Percentiles rank a stretch among this genome's conserved stretches.
phyloP scores from a whole-genome alignment of 2,329 filamentous ascomycete genomes.

The Hirsutella minnesotensis region DNA sequence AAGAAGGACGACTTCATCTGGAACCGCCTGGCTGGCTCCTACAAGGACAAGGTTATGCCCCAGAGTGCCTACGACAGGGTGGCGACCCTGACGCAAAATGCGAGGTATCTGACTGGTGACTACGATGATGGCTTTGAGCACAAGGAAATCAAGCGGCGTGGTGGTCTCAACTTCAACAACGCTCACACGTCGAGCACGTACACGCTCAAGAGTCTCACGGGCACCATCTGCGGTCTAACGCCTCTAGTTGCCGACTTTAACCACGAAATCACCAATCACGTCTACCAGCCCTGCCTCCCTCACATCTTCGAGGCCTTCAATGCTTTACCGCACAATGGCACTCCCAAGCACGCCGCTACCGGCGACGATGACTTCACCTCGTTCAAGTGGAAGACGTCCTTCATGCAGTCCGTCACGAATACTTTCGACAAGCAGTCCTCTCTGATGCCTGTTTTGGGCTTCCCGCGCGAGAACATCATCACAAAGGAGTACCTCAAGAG shows the following conservation, averaged over 20 bases:
- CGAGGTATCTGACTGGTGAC: constrained; percentile 22
- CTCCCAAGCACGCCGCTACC: background rate
- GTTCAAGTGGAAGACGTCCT: constrained; percentile 18
- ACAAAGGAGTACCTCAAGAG: constrained; percentile 17
- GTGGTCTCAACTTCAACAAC: constrained; percentile 26
- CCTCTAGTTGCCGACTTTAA: constrained; percentile 31
- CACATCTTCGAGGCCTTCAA: constrained; percentile 23
- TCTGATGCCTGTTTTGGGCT: constrained; percentile 19
- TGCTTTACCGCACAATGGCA: constrained; percentile 6
- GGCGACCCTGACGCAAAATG: constrained; percentile 17
- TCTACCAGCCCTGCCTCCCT: constrained; percentile 33
- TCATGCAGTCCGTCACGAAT: constrained; percentile 19
- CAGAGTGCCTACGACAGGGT: constrained; percentile 16
- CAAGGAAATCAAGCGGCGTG: constrained; percentile 11
- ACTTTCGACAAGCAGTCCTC: constrained; percentile 20
- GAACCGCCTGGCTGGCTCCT: constrained; percentile 20
- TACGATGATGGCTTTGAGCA: constrained; percentile 22
- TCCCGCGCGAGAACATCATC: constrained; percentile 12
- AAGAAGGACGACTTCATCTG: constrained; percentile 27
- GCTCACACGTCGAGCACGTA: constrained; percentile 29
- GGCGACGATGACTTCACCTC: constrained; percentile 1
- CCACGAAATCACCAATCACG: constrained; percentile 26
- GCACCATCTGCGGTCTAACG: constrained; percentile 27
- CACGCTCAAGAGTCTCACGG: constrained; percentile 29
- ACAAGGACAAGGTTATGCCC: constrained; percentile 19